phyloP scores from a whole-genome alignment of 371 early-diverging fungal genomes.

The Umbelopsis sp. region DNA sequence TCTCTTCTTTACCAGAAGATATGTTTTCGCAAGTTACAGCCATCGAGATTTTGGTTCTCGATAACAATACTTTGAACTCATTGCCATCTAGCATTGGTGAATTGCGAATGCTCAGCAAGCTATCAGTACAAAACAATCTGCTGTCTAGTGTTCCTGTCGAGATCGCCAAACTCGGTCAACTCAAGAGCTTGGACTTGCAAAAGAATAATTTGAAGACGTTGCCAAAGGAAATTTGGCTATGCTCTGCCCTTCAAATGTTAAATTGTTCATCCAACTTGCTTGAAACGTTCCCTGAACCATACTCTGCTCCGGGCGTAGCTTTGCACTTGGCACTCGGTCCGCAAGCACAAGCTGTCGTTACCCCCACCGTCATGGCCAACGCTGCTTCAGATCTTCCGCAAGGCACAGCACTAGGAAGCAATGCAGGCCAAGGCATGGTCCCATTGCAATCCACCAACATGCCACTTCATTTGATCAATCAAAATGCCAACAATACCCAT shows the following conservation, averaged over 20 bases:
- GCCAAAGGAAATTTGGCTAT: slow-evolving; percentile 88
- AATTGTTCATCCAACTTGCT: slow-evolving; percentile 79
- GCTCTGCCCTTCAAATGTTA: slow-evolving; percentile 72
- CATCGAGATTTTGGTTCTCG: slow-evolving; percentile 65
- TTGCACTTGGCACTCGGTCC: slow-evolving; percentile 31
- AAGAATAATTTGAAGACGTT: slow-evolving; percentile 72
- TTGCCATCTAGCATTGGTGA: slow-evolving; percentile 67
- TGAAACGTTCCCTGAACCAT: slow-evolving; percentile 44
- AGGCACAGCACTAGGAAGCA: slow-evolving; percentile 26
- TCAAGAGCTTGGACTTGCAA: slow-evolving; percentile 43
- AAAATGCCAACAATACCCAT: not conserved
- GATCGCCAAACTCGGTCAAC: slow-evolving; percentile 37
- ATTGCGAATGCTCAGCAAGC: slow-evolving; percentile 53
- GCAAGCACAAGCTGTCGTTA: slow-evolving; percentile 33
- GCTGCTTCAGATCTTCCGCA: slow-evolving; percentile 24
- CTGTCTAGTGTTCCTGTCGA: slow-evolving; percentile 59
- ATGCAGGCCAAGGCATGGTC: slow-evolving; percentile 36
- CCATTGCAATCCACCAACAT: slow-evolving; percentile 27
- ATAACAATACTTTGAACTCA: slow-evolving; percentile 74
- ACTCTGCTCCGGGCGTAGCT: slow-evolving; percentile 30
- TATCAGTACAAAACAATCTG: slow-evolving; percentile 73
- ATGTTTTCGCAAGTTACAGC: slow-evolving; percentile 59
- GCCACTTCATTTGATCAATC: slow-evolving; percentile 8
- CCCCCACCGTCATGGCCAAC: slow-evolving; percentile 29
- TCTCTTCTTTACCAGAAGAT: slow-evolving; percentile 67